These are phyloP conservation scores for Coprinopsis marcescibilis DNA, from an alignment of 768 basidiomycete genomes.

Conservation along the genomic window DNA sequence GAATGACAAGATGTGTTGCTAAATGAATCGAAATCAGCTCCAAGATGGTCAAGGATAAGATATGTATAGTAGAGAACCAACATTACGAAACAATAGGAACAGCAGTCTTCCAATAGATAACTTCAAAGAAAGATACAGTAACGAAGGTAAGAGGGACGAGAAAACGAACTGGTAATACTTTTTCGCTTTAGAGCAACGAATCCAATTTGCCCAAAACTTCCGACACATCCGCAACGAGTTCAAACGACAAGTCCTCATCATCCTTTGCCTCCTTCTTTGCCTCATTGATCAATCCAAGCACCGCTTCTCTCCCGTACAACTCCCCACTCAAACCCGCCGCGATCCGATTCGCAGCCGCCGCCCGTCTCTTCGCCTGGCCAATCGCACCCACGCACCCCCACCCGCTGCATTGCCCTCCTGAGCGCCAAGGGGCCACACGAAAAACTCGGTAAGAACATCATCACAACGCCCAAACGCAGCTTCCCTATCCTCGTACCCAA, in stretches of 20 bases:
- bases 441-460: constrained; percentile 89
- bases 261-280: constrained; percentile 65
- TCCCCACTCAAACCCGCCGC: constrained; percentile 40
- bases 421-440: constrained; percentile 80
- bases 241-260: constrained; percentile 82
- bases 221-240: constrained; percentile 86
- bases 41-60: too few species aligned
- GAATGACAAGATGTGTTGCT: too few species aligned
- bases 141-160: too few species aligned
- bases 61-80: too few species aligned
- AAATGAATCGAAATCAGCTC: too few species aligned
- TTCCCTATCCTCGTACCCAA: constrained; percentile 92
- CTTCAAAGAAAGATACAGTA: too few species aligned
- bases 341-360: constrained; percentile 31
- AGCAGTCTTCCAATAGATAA: too few species aligned
- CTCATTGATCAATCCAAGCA: constrained; percentile 70
- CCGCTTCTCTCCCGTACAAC: constrained; percentile 51
- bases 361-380: not conserved
- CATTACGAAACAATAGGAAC: too few species aligned
- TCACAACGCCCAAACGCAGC: constrained; percentile 90
- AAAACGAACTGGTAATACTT: not conserved
- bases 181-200: constrained; percentile 59
- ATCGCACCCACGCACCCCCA: constrained; percentile 18
- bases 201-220: constrained; percentile 93
- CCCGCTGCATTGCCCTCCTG: not conserved